Conservation (phyloP, 345 rosid genomes). For the Pseudoturritis turrita region DNA sequence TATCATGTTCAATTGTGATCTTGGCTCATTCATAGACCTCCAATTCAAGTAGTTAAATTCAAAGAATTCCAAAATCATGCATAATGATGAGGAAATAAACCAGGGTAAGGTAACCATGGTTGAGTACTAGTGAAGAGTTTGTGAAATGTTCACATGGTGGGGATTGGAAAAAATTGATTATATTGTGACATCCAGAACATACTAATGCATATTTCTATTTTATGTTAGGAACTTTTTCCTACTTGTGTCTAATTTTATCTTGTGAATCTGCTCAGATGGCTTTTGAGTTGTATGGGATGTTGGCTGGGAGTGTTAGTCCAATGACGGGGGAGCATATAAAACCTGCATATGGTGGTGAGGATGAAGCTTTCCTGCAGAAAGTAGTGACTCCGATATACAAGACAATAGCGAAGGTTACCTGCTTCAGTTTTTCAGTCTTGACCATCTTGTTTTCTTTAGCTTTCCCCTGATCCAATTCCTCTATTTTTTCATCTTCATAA, state of each 20-base stretch:
- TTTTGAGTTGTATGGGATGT: slow-evolving; percentile 48
- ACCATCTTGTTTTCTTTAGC: background rate
- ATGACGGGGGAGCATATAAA: slow-evolving; percentile 59
- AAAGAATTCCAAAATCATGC: background rate
- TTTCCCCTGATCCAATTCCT: background rate
- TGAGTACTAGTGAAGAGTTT: background rate
- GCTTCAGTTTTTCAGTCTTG: slow-evolving; percentile 1
- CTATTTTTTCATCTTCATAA: background rate
- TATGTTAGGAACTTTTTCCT: background rate
- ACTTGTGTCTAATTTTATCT: background rate
- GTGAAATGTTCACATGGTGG: background rate
- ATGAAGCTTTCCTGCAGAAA: slow-evolving; percentile 63
- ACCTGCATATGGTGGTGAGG: slow-evolving; percentile 66
- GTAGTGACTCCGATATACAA: slow-evolving; percentile 61
- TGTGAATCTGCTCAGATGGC: slow-evolving; percentile 30
- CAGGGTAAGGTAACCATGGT: background rate
- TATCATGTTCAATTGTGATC: background rate
- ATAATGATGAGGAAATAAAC: background rate
- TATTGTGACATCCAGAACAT: background rate
- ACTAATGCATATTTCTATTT: background rate
- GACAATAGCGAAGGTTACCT: slow-evolving; percentile 47
- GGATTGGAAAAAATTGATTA: background rate
- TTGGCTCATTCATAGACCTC: background rate
- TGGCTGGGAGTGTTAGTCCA: slow-evolving; percentile 66
- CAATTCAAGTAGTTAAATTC: background rate